phyloP scores from a whole-genome alignment of 768 basidiomycete genomes.

The Termitomyces eurrhizus region DNA sequence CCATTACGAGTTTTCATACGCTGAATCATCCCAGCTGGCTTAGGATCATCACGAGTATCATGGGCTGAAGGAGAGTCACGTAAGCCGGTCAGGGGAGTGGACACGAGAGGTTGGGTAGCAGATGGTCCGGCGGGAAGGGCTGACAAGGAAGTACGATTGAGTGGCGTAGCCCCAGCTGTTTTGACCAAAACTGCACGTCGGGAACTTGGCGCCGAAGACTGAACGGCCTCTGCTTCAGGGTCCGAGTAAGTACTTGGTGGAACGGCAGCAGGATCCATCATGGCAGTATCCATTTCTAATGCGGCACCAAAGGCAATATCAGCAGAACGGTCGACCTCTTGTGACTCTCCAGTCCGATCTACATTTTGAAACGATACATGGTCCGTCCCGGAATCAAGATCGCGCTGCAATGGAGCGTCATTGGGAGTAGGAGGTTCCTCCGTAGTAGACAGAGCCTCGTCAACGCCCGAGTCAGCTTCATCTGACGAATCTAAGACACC shows the following conservation, averaged over 20 bases:
- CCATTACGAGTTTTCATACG: constrained; percentile 42
- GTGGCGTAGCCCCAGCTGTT: constrained; percentile 7
- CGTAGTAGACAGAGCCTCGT: constrained; percentile 28
- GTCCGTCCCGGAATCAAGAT: constrained; percentile 6
- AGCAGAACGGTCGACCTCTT: constrained; percentile 27
- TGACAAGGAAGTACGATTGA: neutral
- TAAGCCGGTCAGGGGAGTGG: neutral
- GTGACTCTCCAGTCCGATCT: constrained; percentile 26
- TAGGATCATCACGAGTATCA: neutral
- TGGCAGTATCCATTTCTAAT: constrained; percentile 27
- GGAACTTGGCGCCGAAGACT: constrained; percentile 19
- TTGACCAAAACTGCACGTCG: neutral
- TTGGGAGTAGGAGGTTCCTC: constrained; percentile 1
- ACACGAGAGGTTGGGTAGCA: constrained; percentile 1
- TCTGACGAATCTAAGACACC: constrained; percentile 16
- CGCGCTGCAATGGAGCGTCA: neutral
- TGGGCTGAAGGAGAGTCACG: neutral
- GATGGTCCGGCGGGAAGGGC: constrained; percentile 2
- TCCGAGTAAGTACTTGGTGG: neutral
- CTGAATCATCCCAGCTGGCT: constrained; percentile 26
- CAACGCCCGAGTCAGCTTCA: constrained; percentile 34
- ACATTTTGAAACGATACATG: constrained; percentile 27
- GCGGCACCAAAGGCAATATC: constrained; percentile 32
- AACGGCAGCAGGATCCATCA: constrained; percentile 2
- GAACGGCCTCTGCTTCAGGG: neutral